Evolutionary conservation across 345 rosid species (phyloP), one percentile per base, ranked within the genome.

Genomic region (Hibiscus mutabilis): DNA sequence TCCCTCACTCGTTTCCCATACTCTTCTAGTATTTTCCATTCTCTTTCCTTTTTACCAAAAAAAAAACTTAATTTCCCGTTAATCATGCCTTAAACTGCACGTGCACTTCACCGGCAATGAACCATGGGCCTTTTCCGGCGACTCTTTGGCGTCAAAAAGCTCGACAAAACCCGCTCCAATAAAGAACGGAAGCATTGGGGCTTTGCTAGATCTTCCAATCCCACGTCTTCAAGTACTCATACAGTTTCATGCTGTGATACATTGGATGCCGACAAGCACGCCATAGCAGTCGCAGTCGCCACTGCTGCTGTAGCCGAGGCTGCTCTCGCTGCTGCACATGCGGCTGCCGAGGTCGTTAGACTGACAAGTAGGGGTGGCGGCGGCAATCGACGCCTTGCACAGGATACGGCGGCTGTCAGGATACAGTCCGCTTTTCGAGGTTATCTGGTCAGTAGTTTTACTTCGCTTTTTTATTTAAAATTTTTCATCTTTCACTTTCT

Each of bases 401-500:
- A 79, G 35, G 88, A 82, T 18, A 59, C 61, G 27, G 91, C 96
- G 5, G 95, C 96, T 15, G 69, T 86, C 19, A 88, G 70, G 79
- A 92, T 96, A 75, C 98, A 92, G 74, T 78, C 96, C 16, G 96
- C 95, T 57, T 96, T 92, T 70, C 89, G 97, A 75, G 97, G 96
- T 40, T 92, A 92, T 79, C 89, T 96, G 93, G 99, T 96, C 11
- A 83, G 97, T 82, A 18, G 1, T 35, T 13, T 35, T 33, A 33
- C 37, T 33, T 33, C 37, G 7, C 6, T 33, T 6, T 33, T 33
- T 3, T 33, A 4, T 31, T 33, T 6, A 0, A 33, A 33, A 33
- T 33, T 33, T 33, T 33, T 5, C 37, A 29, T 29, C 31, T 2
- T n/a, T n/a, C n/a, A n/a, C n/a, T n/a, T n/a, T n/a, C 4, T 29